A percentile compares a stretch with the other conserved stretches of the same genome.
These are phyloP conservation scores for Diaporthe australafricana DNA, from an alignment of 2,329 filamentous ascomycete genomes.

Conservation along the genomic window DNA sequence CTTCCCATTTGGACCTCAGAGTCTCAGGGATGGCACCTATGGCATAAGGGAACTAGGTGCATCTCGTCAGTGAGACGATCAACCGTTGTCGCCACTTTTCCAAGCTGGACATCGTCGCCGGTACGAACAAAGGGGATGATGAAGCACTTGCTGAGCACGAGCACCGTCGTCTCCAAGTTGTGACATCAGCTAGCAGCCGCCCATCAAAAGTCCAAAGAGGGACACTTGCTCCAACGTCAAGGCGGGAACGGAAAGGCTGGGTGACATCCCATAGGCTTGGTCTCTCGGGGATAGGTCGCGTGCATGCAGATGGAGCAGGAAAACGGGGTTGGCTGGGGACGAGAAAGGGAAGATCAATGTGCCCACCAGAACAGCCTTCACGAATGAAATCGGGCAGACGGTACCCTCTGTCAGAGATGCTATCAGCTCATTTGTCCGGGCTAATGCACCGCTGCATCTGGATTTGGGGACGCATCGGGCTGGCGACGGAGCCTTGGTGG, in stretches of 20 bases:
- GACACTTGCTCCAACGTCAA: constrained; percentile 27
- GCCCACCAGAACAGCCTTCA: constrained; percentile 85
- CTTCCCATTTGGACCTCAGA: constrained; percentile 75
- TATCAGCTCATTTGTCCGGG: constrained; percentile 55
- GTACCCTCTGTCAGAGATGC: constrained; percentile 74
- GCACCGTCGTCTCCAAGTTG: constrained; percentile 4
- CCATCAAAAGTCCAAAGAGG: not conserved
- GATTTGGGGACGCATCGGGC: constrained; percentile 29
- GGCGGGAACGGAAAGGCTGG: constrained; percentile 17
- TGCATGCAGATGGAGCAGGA: constrained; percentile 39
- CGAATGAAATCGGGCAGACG: constrained; percentile 85
- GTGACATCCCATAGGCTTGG: constrained; percentile 35
- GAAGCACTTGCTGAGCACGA: constrained; percentile 17
- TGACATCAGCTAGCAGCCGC: constrained; percentile 23
- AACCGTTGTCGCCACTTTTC: not conserved
- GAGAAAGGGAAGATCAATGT: constrained; percentile 39
- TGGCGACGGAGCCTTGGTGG: constrained; percentile 14
- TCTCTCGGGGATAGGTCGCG: constrained; percentile 27
- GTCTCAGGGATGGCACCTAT: constrained; percentile 73
- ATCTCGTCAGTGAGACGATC: constrained; percentile 31
- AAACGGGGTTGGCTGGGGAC: constrained; percentile 36
- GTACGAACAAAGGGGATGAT: constrained; percentile 21
- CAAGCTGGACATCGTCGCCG: constrained; percentile 14
- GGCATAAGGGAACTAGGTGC: constrained; percentile 80
- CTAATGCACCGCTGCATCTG: constrained; percentile 46